Evolutionary conservation across 768 basidiomycete species (phyloP).

Genomic region (Suillus hirtellus): DNA sequence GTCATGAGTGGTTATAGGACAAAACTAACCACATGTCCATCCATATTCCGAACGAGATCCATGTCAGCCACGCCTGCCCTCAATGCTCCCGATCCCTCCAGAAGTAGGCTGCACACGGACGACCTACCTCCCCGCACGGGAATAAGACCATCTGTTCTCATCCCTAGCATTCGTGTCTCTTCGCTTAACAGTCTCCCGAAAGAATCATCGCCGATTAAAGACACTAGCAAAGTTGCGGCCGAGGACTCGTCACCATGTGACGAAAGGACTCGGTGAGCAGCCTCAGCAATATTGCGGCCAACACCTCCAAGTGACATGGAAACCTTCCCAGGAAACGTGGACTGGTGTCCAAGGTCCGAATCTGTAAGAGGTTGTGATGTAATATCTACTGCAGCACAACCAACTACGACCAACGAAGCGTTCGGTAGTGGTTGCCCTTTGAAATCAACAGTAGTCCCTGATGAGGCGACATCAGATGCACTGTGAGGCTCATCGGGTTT

Average conservation of each 20-base stretch:
- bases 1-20: too few species aligned
- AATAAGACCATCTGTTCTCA: constrained; percentile 83
- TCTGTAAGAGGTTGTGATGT: constrained; percentile 53
- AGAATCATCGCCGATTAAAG: constrained; percentile 74
- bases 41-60: constrained; percentile 59
- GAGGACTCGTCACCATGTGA: constrained; percentile 26
- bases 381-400: constrained; percentile 89
- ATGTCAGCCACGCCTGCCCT: constrained; percentile 93
- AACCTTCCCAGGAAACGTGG: constrained; percentile 81
- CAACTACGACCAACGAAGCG: constrained; percentile 65
- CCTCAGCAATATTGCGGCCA: constrained; percentile 93
- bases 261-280: constrained; percentile 66
- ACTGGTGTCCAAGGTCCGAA: constrained; percentile 44
- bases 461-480: background rate
- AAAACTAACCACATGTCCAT: constrained; percentile 41
- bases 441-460: background rate
- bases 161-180: constrained; percentile 61
- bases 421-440: background rate
- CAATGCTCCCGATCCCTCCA: constrained; percentile 71
- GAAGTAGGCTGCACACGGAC: constrained; percentile 84
- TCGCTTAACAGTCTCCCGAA: constrained; percentile 69
- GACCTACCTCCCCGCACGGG: constrained; percentile 45
- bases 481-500: background rate
- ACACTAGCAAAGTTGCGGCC: constrained; percentile 58
- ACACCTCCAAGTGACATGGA: constrained; percentile 82